Conservation (phyloP, 2,329 filamentous ascomycete genomes). For the Aspergillus eucalypticola region DNA sequence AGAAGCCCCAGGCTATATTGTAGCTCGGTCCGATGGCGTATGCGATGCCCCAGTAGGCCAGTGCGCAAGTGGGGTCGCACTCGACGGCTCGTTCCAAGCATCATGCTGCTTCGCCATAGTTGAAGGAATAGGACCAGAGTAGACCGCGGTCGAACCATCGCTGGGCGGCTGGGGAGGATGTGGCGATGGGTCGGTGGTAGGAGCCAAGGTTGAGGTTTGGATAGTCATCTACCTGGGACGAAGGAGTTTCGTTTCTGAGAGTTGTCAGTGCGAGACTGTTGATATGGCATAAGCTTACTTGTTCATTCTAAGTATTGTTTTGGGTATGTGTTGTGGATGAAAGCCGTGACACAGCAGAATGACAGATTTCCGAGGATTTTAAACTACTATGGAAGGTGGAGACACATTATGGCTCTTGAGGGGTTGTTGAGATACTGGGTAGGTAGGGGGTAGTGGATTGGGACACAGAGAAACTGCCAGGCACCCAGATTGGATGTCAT, state of each 20-base stretch:
- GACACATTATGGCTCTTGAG: no score
- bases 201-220: slow-evolving; percentile 34
- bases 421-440: no score
- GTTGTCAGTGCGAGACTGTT: background rate
- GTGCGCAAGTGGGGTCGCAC: slow-evolving; percentile 35
- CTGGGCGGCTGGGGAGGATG: slow-evolving; percentile 32
- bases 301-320: background rate
- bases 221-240: background rate
- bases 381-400: no score
- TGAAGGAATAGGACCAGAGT: slow-evolving; percentile 43
- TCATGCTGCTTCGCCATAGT: slow-evolving; percentile 38
- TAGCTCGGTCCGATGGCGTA: slow-evolving; percentile 73
- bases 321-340: background rate
- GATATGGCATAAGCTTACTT: background rate
- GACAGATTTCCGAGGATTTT: no score
- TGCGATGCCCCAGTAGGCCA: slow-evolving; percentile 48
- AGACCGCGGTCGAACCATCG: slow-evolving; percentile 42
- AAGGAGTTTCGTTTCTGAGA: no score
- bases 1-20: slow-evolving; percentile 74
- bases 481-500: no score
- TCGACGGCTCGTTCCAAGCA: slow-evolving; percentile 38
- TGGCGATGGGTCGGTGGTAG: slow-evolving; percentile 39
- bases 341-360: no score
- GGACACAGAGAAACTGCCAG: no score
- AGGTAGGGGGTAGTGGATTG: no score